phyloP scores from a whole-genome alignment of 345 rosid genomes.

The Lepidium aucheri region DNA sequence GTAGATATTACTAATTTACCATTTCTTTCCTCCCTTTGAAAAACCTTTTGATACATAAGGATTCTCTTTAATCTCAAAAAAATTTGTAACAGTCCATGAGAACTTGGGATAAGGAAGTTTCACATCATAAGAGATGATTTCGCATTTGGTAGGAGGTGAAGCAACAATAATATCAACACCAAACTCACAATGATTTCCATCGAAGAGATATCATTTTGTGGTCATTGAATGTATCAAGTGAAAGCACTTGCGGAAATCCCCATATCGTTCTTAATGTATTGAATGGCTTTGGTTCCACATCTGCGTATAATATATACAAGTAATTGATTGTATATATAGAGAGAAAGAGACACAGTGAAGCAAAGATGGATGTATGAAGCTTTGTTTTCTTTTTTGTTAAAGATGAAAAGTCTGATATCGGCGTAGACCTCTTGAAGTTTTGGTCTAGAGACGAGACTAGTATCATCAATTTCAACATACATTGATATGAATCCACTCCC shows the following conservation, averaged over 20 bases:
- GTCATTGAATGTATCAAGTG: neutral
- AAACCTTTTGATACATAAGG: no score
- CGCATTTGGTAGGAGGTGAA: no score
- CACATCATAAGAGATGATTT: no score
- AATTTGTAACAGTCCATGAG: no score
- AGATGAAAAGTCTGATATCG: neutral
- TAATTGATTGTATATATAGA: neutral
- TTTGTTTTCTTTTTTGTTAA: neutral
- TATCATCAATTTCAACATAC: neutral
- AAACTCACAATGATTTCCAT: conserved; percentile 8
- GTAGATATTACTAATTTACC: no score
- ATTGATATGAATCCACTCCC: neutral
- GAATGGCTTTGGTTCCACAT: neutral
- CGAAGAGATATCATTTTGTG: neutral
- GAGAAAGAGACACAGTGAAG: no score
- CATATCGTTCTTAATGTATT: neutral
- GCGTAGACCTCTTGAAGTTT: neutral
- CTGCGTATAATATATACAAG: neutral
- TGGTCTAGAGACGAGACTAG: neutral
- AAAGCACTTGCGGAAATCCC: neutral
- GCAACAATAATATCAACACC: no score
- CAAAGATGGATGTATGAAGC: no score
- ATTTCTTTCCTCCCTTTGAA: no score
- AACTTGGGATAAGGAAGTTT: no score
- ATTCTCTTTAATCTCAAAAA: no score